Percentiles rank a stretch among this genome's conserved stretches.
These are phyloP conservation scores for Vitis hybrid DNA, from an alignment of 177 flowering plant species.

Conservation along the genomic window DNA sequence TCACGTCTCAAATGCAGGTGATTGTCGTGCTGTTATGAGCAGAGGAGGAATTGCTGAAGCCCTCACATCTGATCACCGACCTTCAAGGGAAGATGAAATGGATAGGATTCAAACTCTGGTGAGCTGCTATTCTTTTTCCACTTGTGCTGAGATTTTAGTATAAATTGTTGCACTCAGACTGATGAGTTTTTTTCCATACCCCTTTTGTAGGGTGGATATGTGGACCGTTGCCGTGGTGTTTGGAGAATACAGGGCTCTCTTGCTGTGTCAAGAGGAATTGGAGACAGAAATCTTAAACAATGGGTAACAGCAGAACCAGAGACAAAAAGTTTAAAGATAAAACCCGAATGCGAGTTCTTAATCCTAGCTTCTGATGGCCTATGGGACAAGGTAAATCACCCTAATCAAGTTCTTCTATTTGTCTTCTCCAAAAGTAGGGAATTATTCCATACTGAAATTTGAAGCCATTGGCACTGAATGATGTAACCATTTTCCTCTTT, in stretches of 20 bases:
- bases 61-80: slow-evolving; percentile 76
- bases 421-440: background rate
- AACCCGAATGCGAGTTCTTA: slow-evolving; percentile 63
- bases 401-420: background rate
- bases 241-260: slow-evolving; percentile 91
- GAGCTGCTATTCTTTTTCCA: slow-evolving; percentile 10
- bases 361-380: slow-evolving; percentile 90
- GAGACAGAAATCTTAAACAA: slow-evolving; percentile 68
- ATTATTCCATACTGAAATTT: background rate
- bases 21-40: slow-evolving; percentile 88
- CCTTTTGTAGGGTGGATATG: slow-evolving; percentile 79
- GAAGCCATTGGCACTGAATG: background rate
- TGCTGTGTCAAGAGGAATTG: slow-evolving; percentile 86
- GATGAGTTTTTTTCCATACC: slow-evolving; percentile 4
- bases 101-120: slow-evolving; percentile 63
- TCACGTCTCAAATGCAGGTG: slow-evolving; percentile 86
- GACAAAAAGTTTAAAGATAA: slow-evolving; percentile 46
- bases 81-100: slow-evolving; percentile 69
- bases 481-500: background rate
- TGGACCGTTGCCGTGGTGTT: slow-evolving; percentile 63
- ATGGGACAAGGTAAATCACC: slow-evolving; percentile 77
- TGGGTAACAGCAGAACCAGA: slow-evolving; percentile 88
- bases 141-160: background rate
- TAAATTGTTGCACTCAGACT: background rate
- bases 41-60: slow-evolving; percentile 73